Base-by-base conservation (phyloP, 169 alveolate genomes). In the Eimeria falciformis region DNA sequence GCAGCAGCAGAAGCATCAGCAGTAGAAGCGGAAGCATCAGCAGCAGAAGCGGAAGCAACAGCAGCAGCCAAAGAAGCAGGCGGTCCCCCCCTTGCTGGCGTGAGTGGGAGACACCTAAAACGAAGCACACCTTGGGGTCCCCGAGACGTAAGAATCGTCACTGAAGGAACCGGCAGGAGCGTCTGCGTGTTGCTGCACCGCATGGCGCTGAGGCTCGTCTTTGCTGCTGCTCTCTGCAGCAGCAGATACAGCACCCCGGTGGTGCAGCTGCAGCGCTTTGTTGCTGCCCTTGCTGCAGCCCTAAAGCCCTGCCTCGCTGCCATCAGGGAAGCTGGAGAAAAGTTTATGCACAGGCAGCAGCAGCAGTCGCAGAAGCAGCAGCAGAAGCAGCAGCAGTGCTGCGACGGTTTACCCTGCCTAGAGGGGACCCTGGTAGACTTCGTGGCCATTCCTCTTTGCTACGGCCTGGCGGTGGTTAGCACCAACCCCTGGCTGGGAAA, bases 131-230 rank as follows among this genome's bases (percentile, higher is more conserved):
- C 69, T 6, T 77, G 86, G 86, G 66, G 86, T 47, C 86, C 77
- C 21, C 89, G 65, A 7, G 89, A 81, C 46, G 9, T 7, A 14
- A 71, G 89, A 45, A 45, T 66, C 6, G 37, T 81, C 53, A 81
- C 75, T 25, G 79, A 56, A 18, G 91, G 81, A 50, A 83, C 91
- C 37, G 81, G 91, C 27, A 25, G 81, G 27, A 58, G 79, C 66
- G 91, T 68, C 5, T 83, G 91, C 53, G 27, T 83, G 81, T 45
- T 83, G 81, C 91, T 83, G 91, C 78, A 62, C 68, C 91, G 91
- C 50, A 62, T 83, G 23, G 91, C 91, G 29, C 37, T 83, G 81
- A 68, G 81, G 65, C 66, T 83, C 29, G n/a, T 83, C n/a, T 83
- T 83, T 23, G 81, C 78, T 43, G 81, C 46, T 11, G 91, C 81